phyloP scores from a whole-genome alignment of 768 basidiomycete genomes.

The Tremella fuciformis region DNA sequence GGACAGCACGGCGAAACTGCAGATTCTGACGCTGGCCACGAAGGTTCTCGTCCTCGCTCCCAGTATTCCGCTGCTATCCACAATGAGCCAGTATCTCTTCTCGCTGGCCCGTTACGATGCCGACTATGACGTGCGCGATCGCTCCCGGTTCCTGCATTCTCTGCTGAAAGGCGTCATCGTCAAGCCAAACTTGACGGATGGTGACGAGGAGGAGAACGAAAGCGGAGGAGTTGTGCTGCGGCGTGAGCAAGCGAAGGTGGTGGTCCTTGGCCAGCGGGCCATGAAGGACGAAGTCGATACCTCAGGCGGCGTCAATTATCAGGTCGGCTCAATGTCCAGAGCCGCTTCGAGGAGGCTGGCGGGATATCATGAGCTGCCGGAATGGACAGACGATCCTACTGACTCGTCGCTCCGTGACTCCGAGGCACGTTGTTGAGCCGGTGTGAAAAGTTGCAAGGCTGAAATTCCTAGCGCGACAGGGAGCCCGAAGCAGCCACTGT shows the following conservation, averaged over 20 bases:
- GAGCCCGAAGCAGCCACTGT: constrained; percentile 2
- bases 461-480: neutral
- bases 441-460: neutral
- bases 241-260: constrained; percentile 73
- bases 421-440: constrained; percentile 32
- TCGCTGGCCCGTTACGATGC: constrained; percentile 81
- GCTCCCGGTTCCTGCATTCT: constrained; percentile 72
- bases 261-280: constrained; percentile 45
- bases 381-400: constrained; percentile 85
- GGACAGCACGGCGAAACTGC: constrained; percentile 71
- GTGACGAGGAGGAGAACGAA: constrained; percentile 55
- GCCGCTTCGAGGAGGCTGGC: constrained; percentile 61
- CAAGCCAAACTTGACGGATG: constrained; percentile 18
- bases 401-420: constrained; percentile 70
- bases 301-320: constrained; percentile 42
- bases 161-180: constrained; percentile 62
- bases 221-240: constrained; percentile 72
- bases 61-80: constrained; percentile 50
- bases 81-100: constrained; percentile 63
- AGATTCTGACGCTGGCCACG: constrained; percentile 77
- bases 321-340: constrained; percentile 66
- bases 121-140: constrained; percentile 87
- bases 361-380: constrained; percentile 63
- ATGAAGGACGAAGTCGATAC: constrained; percentile 7
- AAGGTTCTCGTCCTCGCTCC: constrained; percentile 70